Percentiles rank a stretch among this genome's conserved stretches.
Conservation (phyloP, 495 filamentous ascomycete species). For the Xanthoparmelia taractica region DNA sequence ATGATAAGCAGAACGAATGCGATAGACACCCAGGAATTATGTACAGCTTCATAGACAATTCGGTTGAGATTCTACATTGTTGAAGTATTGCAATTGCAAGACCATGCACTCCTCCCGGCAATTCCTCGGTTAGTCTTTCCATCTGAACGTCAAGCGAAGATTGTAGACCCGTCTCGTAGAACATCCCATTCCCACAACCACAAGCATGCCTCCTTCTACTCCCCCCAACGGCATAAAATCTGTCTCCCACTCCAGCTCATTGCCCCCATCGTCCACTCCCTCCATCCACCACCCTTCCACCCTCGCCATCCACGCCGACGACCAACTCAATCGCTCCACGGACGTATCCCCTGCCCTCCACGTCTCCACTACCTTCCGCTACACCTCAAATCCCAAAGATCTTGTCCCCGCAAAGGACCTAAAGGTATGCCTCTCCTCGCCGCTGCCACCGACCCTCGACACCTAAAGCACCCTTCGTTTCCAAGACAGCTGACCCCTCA, state of each 20-base stretch:
- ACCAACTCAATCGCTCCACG: slow-evolving; percentile 58
- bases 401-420: slow-evolving; percentile 44
- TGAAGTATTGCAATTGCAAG: no score
- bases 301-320: slow-evolving; percentile 78
- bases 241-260: not conserved
- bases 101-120: no score
- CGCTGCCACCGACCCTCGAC: no score
- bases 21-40: not conserved
- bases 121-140: not conserved
- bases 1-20: not conserved
- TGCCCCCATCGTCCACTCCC: not conserved
- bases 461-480: not conserved
- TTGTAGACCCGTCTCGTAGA: not conserved
- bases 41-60: no score
- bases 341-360: slow-evolving; percentile 84
- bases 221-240: not conserved
- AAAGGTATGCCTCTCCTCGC: slow-evolving; percentile 8
- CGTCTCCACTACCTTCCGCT: slow-evolving; percentile 82
- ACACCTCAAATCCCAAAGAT: slow-evolving; percentile 56
- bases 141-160: not conserved
- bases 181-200: not conserved
- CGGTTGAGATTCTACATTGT: no score
- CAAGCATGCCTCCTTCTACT: not conserved
- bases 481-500: not conserved
- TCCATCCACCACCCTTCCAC: slow-evolving; percentile 42